Evolutionary conservation across 495 filamentous ascomycete genomes (phyloP), one percentile per base, ranked within the genome.

Genomic region (Copromyces sp.): DNA sequence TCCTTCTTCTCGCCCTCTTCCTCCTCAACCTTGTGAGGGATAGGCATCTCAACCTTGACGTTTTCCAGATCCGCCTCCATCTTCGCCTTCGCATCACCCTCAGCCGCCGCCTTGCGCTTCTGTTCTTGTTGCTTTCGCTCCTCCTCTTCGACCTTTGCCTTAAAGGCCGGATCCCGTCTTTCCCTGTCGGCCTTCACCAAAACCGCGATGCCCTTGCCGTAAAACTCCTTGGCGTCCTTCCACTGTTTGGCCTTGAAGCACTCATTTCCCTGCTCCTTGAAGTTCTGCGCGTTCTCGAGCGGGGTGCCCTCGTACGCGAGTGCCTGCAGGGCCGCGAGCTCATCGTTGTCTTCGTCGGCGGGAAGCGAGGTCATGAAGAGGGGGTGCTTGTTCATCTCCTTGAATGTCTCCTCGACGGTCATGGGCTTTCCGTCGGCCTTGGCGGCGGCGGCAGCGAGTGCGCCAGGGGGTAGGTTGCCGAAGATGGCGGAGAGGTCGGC

Each of bases 361-460:
- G 93, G 92, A 12, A 98, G 87, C 74, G 90, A 87, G 7, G 93
- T 98, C 95, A 99, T 99, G 84, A 99, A 99, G 39, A 99, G 85
- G 7, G 96, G 95, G 14, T 89, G 89, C 76, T 90, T 88, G 78
- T 94, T 94, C 81, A 97, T 84, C 75, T 94, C 90, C 35, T 86
- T 84, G 32, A 92, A 79, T 14, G 95, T 83, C 74, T 96, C 91
- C 44, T 93, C 90, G 1, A 88, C 84, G 3, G 90, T 88, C 79
- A 92, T 87, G 24, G 47, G 47, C 24, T 61, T 61, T 24, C 24
- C 24, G 24, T 24, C 24, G 24, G 24, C 5, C 24, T 61, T 61
- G 73, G 86, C 86, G 24, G 84, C 81, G 39, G 88, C 82, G 45
- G 87, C 84, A 4, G 88, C 88, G 83, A 90, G 85, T 32, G 78